These are phyloP conservation scores for Paramecium primaurelia DNA, from an alignment of 73 alveolate genomes.

Conservation along the genomic window DNA sequence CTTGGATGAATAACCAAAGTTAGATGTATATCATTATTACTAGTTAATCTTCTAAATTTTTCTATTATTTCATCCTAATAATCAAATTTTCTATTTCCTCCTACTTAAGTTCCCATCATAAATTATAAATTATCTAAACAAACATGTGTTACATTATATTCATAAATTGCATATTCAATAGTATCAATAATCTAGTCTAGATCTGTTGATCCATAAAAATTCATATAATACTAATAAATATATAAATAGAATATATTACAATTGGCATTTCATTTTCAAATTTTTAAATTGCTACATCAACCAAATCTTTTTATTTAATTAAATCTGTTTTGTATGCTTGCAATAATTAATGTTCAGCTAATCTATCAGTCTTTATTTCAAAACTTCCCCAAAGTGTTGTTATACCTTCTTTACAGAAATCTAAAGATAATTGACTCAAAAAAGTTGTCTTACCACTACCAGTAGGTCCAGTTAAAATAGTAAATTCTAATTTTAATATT, in stretches of 20 bases:
- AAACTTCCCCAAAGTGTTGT: constrained; percentile 93
- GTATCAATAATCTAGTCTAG: constrained; percentile 71
- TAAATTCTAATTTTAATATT: constrained; percentile 62
- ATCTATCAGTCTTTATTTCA: constrained; percentile 82
- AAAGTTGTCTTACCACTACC: constrained; percentile 94
- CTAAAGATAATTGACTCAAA: constrained; percentile 78
- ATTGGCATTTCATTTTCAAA: constrained; percentile 61
- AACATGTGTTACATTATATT: constrained; percentile 77
- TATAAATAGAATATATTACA: not conserved
- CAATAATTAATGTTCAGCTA: constrained; percentile 70
- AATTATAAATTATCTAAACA: constrained; percentile 87
- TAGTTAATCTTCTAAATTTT: constrained; percentile 72
- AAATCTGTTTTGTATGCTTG: constrained; percentile 66
- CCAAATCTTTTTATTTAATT: constrained; percentile 47
- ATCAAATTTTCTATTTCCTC: constrained; percentile 76
- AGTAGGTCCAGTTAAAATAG: constrained; percentile 88
- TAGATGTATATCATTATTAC: constrained; percentile 78
- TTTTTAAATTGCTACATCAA: constrained; percentile 45
- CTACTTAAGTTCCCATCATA: constrained; percentile 82
- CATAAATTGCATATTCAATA: constrained; percentile 83
- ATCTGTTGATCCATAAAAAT: constrained; percentile 85
- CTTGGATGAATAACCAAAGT: constrained; percentile 89
- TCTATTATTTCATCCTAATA: constrained; percentile 73
- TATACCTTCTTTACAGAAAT: constrained; percentile 65
- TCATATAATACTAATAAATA: constrained; percentile 75